phyloP scores from a whole-genome alignment of 441 rosid genomes.

The Erodium moschatum region DNA sequence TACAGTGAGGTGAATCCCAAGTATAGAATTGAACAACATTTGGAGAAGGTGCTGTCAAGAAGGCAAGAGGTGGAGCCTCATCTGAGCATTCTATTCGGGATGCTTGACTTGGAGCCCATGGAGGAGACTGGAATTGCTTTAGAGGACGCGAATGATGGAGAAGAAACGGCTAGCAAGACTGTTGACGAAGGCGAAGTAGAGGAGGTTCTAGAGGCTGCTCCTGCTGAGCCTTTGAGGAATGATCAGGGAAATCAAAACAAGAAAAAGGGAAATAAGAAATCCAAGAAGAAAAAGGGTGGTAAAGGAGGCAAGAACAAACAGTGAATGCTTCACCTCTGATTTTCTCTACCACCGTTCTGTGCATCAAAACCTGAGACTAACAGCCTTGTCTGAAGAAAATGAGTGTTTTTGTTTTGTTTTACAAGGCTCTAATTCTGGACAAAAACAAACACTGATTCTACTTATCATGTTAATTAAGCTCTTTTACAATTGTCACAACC shows the following conservation, averaged over 20 bases:
- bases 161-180: too few species aligned
- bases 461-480: too few species aligned
- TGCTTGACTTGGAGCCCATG: conserved; percentile 4
- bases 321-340: not conserved
- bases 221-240: not conserved
- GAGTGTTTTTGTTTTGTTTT: too few species aligned
- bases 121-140: not conserved
- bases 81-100: conserved; percentile 11
- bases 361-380: too few species aligned
- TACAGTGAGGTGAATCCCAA: conserved; percentile 13
- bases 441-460: not conserved
- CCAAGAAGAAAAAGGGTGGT: conserved; percentile 17
- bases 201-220: not conserved
- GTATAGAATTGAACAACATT: not conserved
- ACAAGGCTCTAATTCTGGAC: not conserved
- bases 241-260: not conserved
- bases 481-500: too few species aligned
- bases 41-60: conserved; percentile 19
- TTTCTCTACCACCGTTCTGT: not conserved
- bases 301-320: conserved; percentile 2
- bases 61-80: conserved; percentile 18
- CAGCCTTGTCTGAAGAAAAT: too few species aligned
- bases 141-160: not conserved
- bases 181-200: not conserved
- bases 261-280: conserved; percentile 12